phyloP scores from a whole-genome alignment of 208 protist species.

The Crithidia brevicula region DNA sequence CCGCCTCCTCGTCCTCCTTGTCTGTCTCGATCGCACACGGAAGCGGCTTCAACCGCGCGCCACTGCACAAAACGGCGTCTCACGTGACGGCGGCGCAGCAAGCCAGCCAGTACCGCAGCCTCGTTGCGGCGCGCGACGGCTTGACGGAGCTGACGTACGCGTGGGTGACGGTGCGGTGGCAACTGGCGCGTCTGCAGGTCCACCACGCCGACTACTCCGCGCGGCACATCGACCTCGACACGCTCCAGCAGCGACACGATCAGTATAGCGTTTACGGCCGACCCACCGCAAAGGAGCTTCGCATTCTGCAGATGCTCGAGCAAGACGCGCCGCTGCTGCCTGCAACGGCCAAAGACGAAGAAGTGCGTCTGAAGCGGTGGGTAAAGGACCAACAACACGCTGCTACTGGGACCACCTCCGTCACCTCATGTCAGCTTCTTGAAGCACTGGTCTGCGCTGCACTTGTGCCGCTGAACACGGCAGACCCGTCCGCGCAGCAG shows the following conservation, averaged over 20 bases:
- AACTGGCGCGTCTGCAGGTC: slow-evolving; percentile 48
- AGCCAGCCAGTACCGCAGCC: background rate
- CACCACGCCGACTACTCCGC: slow-evolving; percentile 48
- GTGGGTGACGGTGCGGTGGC: slow-evolving; percentile 63
- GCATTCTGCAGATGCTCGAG: slow-evolving; percentile 60
- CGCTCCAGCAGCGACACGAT: slow-evolving; percentile 61
- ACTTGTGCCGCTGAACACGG: slow-evolving; percentile 38
- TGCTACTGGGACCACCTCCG: slow-evolving; percentile 11
- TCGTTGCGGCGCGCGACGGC: slow-evolving; percentile 53
- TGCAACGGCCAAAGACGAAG: slow-evolving; percentile 55
- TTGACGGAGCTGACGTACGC: slow-evolving; percentile 70
- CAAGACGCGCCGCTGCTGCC: slow-evolving; percentile 57
- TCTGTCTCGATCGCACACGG: background rate
- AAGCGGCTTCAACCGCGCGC: background rate
- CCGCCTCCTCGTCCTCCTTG: too few species aligned
- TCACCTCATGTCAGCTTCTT: slow-evolving; percentile 44
- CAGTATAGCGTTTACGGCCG: slow-evolving; percentile 71
- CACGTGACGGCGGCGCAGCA: background rate
- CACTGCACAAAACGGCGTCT: background rate
- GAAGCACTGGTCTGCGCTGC: slow-evolving; percentile 65
- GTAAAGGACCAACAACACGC: slow-evolving; percentile 31
- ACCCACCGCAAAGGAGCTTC: slow-evolving; percentile 70
- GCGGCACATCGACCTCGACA: slow-evolving; percentile 62
- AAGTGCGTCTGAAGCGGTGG: slow-evolving; percentile 55
- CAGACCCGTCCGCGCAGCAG: slow-evolving; percentile 38